Evolutionary conservation across 768 basidiomycete genomes (phyloP).

Genomic region (Hydnomerulius pinastri): DNA sequence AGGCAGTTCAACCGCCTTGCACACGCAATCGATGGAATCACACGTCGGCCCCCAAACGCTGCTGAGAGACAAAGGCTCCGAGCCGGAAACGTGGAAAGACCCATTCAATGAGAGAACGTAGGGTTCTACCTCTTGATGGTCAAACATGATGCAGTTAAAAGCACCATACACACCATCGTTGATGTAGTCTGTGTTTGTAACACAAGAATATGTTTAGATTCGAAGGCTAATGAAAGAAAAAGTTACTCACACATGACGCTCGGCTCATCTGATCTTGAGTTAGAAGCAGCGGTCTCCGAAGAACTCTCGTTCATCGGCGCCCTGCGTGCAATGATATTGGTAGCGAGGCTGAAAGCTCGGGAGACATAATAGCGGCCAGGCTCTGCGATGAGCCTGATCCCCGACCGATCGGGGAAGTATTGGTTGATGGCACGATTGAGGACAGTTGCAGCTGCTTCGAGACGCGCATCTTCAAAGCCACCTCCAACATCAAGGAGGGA

Average conservation of each 20-base stretch:
- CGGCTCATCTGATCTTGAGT: conserved; percentile 38
- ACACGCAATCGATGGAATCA: conserved; percentile 96
- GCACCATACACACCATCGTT: conserved; percentile 99
- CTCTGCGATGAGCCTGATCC: conserved; percentile 88
- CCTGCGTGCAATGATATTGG: conserved; percentile 90
- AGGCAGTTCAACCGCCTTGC: conserved; percentile 61
- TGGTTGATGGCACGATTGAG: conserved; percentile 68
- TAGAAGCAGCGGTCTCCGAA: conserved; percentile 17
- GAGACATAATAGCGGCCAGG: conserved; percentile 95
- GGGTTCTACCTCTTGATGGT: conserved; percentile 92
- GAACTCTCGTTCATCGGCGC: conserved; percentile 47
- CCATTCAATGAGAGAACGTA: conserved; percentile 71
- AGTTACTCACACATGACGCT: conserved; percentile 86
- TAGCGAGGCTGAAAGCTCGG: conserved; percentile 87
- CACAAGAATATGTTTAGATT: not conserved
- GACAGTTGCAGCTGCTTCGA: conserved; percentile 76
- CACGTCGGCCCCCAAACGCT: conserved; percentile 99
- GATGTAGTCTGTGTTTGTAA: conserved; percentile 78
- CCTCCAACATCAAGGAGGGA: conserved; percentile 91
- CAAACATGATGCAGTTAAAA: conserved; percentile 96
- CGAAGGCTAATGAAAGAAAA: conserved; percentile 16
- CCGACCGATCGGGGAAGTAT: conserved; percentile 74
- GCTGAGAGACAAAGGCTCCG: conserved; percentile 49
- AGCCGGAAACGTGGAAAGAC: conserved; percentile 48
- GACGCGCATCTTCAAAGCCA: conserved; percentile 88